These are phyloP conservation scores for Colletotrichum chrysophilum DNA, from an alignment of 2,329 filamentous ascomycete genomes.

Conservation along the genomic window DNA sequence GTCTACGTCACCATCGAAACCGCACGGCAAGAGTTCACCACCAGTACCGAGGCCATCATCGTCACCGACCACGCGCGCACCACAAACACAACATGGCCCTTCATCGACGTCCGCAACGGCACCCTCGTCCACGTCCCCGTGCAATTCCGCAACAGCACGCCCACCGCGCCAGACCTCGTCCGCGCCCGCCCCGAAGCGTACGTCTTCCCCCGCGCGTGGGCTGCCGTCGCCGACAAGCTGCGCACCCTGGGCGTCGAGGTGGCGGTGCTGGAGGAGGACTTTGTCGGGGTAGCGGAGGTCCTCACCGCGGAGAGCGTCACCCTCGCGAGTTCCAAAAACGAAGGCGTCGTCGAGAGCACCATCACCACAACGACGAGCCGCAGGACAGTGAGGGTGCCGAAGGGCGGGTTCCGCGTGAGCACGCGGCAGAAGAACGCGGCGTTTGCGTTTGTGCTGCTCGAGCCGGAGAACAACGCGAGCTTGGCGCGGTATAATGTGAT, in stretches of 20 bases:
- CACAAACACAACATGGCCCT: constrained; percentile 24
- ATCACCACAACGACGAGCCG: constrained; percentile 22
- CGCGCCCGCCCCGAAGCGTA: constrained; percentile 31
- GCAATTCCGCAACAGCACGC: constrained; percentile 30
- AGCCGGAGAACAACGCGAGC: constrained; percentile 36
- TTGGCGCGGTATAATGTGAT: constrained; percentile 33
- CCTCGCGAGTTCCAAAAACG: constrained; percentile 27
- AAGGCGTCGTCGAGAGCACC: constrained; percentile 28
- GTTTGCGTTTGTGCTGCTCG: constrained; percentile 30
- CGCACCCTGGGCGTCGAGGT: constrained; percentile 28
- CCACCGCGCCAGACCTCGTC: constrained; percentile 27
- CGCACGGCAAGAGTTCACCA: constrained; percentile 29
- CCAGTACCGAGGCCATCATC: constrained; percentile 26
- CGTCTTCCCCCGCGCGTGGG: constrained; percentile 32
- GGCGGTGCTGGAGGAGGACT: constrained; percentile 23
- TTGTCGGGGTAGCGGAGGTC: constrained; percentile 29
- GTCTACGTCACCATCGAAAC: constrained; percentile 29
- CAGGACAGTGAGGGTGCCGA: constrained; percentile 25
- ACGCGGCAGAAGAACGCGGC: constrained; percentile 35
- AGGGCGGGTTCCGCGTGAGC: constrained; percentile 33
- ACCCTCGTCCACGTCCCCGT: constrained; percentile 30
- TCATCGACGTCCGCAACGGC: constrained; percentile 30
- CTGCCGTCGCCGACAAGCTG: constrained; percentile 28
- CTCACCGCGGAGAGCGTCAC: constrained; percentile 25
- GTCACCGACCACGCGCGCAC: constrained; percentile 27